Conservation (phyloP, 495 filamentous ascomycete genomes). For the Parachaetomium inaequale region DNA sequence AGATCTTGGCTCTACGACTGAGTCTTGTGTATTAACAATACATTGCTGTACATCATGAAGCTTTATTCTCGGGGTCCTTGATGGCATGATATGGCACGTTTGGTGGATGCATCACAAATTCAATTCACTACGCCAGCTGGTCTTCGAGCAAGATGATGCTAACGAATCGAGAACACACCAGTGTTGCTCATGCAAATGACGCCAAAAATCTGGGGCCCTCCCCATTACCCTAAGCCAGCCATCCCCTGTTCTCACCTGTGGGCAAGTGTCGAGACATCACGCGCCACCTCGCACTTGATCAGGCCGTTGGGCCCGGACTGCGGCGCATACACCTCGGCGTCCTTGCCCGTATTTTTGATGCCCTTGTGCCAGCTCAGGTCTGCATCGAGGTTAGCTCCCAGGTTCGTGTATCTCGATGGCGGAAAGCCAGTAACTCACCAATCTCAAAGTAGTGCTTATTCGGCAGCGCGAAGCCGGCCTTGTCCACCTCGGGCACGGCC, state of each 20-base stretch:
- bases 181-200: neutral
- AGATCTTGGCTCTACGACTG: slow-evolving; percentile 2
- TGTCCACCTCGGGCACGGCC: slow-evolving; percentile 63
- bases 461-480: slow-evolving; percentile 78
- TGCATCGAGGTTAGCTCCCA: slow-evolving; percentile 48
- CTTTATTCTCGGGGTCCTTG: neutral
- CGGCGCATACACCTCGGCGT: slow-evolving; percentile 93
- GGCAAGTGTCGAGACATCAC: slow-evolving; percentile 36
- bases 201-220: no score
- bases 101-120: neutral
- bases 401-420: slow-evolving; percentile 46
- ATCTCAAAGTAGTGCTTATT: slow-evolving; percentile 99
- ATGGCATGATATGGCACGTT: neutral
- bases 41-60: slow-evolving; percentile 8
- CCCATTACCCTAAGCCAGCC: neutral
- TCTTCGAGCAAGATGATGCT: neutral
- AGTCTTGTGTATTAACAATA: slow-evolving; percentile 12
- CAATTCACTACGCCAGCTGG: neutral
- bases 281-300: slow-evolving; percentile 89
- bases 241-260: neutral
- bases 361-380: slow-evolving; percentile 97
- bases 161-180: neutral
- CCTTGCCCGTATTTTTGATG: slow-evolving; percentile 91
- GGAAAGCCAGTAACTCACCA: slow-evolving; percentile 54
- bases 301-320: slow-evolving; percentile 91